Evolutionary conservation across 2,329 filamentous ascomycete species (phyloP).

Genomic region (Lachnellula occidentalis): DNA sequence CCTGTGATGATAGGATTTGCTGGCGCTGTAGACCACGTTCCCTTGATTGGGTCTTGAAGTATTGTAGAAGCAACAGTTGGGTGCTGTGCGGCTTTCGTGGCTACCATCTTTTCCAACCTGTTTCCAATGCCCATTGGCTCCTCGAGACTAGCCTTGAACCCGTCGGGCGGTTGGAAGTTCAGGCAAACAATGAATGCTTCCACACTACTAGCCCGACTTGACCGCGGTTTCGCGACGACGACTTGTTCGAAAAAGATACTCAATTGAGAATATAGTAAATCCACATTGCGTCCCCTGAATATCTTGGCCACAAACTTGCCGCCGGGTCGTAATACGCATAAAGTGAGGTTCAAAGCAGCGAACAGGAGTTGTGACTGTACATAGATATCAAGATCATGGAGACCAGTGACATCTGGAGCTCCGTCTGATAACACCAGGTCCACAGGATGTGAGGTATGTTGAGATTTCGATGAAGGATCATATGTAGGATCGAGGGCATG

Average conservation of each 20-base stretch:
- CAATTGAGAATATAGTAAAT: slow-evolving; percentile 88
- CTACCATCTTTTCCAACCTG: slow-evolving; percentile 46
- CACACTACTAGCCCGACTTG: slow-evolving; percentile 90
- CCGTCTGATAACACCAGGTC: slow-evolving; percentile 94
- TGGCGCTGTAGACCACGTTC: slow-evolving; percentile 36
- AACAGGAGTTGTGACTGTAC: slow-evolving; percentile 94
- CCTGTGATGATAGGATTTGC: slow-evolving; percentile 5
- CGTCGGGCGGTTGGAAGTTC: slow-evolving; percentile 74
- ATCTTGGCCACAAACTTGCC: slow-evolving; percentile 98
- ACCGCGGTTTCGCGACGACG: slow-evolving; percentile 86
- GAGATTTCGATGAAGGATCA: slow-evolving; percentile 42
- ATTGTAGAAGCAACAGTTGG: slow-evolving; percentile 38
- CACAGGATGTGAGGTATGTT: slow-evolving; percentile 66
- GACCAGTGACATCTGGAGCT: slow-evolving; percentile 90
- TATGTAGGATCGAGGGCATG: slow-evolving; percentile 74
- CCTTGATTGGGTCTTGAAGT: slow-evolving; percentile 41
- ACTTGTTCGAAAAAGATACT: slow-evolving; percentile 86
- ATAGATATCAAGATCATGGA: slow-evolving; percentile 97
- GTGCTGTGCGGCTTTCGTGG: slow-evolving; percentile 36
- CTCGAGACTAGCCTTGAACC: slow-evolving; percentile 70
- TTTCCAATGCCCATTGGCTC: slow-evolving; percentile 65
- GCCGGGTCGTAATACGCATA: slow-evolving; percentile 86
- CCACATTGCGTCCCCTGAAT: slow-evolving; percentile 91
- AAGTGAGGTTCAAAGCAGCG: slow-evolving; percentile 84
- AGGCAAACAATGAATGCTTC: slow-evolving; percentile 96